Conservation (phyloP, 176 grass and related monocot genomes). For the Dendrocalamus sinicus region DNA sequence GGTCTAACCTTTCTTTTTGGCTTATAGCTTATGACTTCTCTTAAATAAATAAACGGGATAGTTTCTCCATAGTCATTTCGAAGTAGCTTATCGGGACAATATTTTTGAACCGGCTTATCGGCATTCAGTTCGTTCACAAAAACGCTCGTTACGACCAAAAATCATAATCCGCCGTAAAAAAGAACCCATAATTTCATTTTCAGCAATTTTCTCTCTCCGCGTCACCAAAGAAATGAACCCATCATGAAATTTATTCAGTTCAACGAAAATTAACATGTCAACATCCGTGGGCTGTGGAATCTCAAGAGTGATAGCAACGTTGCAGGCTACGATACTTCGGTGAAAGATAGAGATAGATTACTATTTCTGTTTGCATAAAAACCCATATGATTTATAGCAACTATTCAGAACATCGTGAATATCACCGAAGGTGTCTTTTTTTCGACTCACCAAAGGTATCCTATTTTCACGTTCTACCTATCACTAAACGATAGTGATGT, state of each 20-base stretch:
- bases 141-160: too few species aligned
- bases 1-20: too few species aligned
- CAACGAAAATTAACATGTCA: neutral
- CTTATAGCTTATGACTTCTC: too few species aligned
- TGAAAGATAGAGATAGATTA: neutral
- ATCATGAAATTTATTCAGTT: neutral
- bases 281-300: neutral
- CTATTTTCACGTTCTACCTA: neutral
- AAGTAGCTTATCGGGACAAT: too few species aligned
- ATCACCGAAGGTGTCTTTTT: neutral
- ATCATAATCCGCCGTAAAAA: too few species aligned
- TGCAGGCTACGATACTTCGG: neutral
- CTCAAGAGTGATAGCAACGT: neutral
- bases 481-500: neutral
- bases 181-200: neutral
- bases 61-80: rapidly evolving
- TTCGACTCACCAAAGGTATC: neutral
- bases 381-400: neutral
- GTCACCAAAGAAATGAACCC: neutral
- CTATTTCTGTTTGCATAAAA: neutral
- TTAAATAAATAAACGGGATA: too few species aligned
- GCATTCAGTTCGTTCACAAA: too few species aligned
- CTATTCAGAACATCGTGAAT: neutral
- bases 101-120: too few species aligned
- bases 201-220: too few species aligned